Evolutionary conservation across 768 basidiomycete species (phyloP).

Genomic region (Agaricus sinodeliciosus): DNA sequence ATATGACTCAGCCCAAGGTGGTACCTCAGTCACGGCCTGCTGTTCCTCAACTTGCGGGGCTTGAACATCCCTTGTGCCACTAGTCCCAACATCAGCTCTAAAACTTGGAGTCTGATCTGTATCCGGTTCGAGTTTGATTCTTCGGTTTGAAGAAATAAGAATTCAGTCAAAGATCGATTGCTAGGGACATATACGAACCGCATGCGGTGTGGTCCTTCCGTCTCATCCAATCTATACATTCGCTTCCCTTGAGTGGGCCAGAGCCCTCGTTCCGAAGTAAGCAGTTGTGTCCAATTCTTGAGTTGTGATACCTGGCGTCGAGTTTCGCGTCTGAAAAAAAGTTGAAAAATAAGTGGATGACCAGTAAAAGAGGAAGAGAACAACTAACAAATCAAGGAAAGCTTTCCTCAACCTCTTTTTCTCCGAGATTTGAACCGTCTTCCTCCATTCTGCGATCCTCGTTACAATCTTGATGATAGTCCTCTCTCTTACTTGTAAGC

Average conservation of each 20-base stretch:
- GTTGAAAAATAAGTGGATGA: neutral
- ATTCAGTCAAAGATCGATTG: neutral
- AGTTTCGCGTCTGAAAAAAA: conserved; percentile 59
- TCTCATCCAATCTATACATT: conserved; percentile 83
- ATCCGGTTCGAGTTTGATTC: conserved; percentile 73
- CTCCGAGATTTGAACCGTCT: conserved; percentile 62
- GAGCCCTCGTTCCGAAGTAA: conserved; percentile 74
- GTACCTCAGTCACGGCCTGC: conserved; percentile 55
- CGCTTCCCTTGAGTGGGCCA: conserved; percentile 57
- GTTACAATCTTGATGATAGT: conserved; percentile 55
- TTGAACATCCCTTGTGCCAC: conserved; percentile 40
- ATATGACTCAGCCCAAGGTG: conserved; percentile 70
- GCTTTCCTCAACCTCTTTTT: conserved; percentile 66
- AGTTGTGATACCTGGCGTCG: conserved; percentile 60
- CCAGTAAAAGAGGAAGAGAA: neutral
- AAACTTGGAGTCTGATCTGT: conserved; percentile 40
- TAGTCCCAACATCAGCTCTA: conserved; percentile 39
- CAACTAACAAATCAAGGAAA: conserved; percentile 62
- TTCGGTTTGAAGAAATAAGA: conserved; percentile 18
- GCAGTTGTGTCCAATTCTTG: conserved; percentile 51
- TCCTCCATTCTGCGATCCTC: conserved; percentile 68
- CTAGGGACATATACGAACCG: conserved; percentile 39
- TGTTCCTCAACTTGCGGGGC: conserved; percentile 29
- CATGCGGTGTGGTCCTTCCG: conserved; percentile 84
- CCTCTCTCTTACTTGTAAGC: conserved; percentile 57